Conservation (phyloP, 441 rosid species). For the Daphne laureola region DNA sequence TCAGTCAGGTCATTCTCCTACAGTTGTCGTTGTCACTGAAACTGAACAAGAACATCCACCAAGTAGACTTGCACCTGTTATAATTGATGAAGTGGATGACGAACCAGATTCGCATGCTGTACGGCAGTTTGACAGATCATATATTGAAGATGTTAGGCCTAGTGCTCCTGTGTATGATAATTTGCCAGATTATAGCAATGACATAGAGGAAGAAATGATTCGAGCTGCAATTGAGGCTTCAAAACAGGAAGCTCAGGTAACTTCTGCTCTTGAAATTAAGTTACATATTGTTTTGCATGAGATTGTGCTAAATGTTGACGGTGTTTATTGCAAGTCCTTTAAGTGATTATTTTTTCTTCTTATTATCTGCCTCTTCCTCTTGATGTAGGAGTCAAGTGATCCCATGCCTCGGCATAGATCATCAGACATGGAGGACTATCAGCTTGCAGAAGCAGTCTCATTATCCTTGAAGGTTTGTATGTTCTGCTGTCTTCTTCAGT, state of each 20-base stretch:
- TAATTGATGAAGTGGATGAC: conserved; percentile 53
- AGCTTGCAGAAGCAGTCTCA: conserved; percentile 64
- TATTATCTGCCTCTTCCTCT: conserved; percentile 10
- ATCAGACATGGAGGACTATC: conserved; percentile 39
- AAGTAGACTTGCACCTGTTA: conserved; percentile 42
- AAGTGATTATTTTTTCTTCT: conserved; percentile 2
- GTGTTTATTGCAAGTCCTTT: not conserved
- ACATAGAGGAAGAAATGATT: conserved; percentile 96
- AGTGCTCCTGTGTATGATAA: conserved; percentile 41
- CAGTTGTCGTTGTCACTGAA: conserved; percentile 72
- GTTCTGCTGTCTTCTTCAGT: conserved; percentile 12
- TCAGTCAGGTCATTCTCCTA: conserved; percentile 46
- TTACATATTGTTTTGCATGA: conserved; percentile 9
- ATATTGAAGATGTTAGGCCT: conserved; percentile 23
- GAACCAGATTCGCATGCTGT: conserved; percentile 25
- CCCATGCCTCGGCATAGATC: conserved; percentile 30
- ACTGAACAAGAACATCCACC: conserved; percentile 37
- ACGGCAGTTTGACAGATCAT: conserved; percentile 19
- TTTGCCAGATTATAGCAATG: conserved; percentile 49
- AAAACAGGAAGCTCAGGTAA: conserved; percentile 59
- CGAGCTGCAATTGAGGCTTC: conserved; percentile 98
- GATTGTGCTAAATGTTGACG: conserved; percentile 8
- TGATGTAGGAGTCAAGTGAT: conserved; percentile 30
- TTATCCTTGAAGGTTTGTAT: conserved; percentile 46
- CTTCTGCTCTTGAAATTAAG: not conserved